Evolutionary conservation across 495 filamentous ascomycete species (phyloP), one percentile per base, ranked within the genome.

Genomic region (Hypoxylon trugodes): DNA sequence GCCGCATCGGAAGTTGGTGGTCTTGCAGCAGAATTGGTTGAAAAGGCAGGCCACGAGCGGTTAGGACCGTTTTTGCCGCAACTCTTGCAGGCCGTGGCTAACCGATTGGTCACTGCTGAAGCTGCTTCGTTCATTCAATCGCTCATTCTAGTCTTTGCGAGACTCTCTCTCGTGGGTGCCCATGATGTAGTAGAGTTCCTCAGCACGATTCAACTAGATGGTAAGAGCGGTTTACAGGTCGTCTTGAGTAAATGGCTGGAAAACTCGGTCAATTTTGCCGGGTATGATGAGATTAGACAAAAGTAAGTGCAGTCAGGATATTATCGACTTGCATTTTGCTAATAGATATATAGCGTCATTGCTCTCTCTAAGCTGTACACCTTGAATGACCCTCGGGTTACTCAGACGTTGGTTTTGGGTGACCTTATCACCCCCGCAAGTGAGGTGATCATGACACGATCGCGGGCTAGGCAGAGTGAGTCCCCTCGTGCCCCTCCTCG

Each of bases 1-100:
- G 90, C 92, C 6, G 95, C 96, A n/a, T 90, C 91, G 5, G 96
- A 98, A 76, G 93, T 98, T 21, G 95, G 95, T 56, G 91, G 93
- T 22, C 83, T 98, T 45, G 95, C 95, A 0, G 95, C 93, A 0
- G 95, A 97, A 71, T 78, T 98, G 57, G 96, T 98, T 5, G 96
- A 98, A 75, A 93, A 90, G 71, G 95, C 94, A 32, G 92, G 93
- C 25, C 86, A 89, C 19, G 93, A 97, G 64, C 83, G 89, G 40
- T 86, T 98, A 15, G 95, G 95, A 3, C 93, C 93, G 6, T 96
- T 90, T 68, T 82, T 98, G 6, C 86, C 88, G 12, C 91, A 96
- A 73, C 86, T 98, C n/a, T 84, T 98, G 4, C 85, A 86, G 59
- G 93, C 93, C 6, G 95, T 98, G 25, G 96, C 96, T n/a, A 84